Evolutionary conservation across 1,284 basidiomycete species (phyloP), one percentile per base, ranked within the genome.

Genomic region (Leccinum variabile): DNA sequence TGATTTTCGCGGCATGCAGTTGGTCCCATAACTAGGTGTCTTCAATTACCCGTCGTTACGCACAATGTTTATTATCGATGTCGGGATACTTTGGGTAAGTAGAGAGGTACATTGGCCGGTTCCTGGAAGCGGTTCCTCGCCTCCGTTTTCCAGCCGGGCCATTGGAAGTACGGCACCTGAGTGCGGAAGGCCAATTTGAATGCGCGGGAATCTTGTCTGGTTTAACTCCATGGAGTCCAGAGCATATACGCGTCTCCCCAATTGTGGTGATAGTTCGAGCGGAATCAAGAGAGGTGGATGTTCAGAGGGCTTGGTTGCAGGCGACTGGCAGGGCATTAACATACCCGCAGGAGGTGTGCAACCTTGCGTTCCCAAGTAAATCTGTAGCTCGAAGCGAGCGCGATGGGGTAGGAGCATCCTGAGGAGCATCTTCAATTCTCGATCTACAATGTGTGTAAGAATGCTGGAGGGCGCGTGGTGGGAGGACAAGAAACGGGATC

Each of bases 151-250:
- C 5, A 87, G 72, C 85, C 18, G 18, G 18, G 18, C 18, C 85
- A 87, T 7, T 77, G 79, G 61, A 87, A 87, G 64, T 79, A 87
- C 0, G 80, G 80, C 16, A 72, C 77, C 9, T 68, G 61, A 16
- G 78, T 79, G 3, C 77, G 77, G 64, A 87, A 86, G 7, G 85
- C 84, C 63, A 82, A 76, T 65, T 83, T 84, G 66, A 87, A 86
- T 0, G 84, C 84, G 84, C 84, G 4, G 82, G 64, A 14, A 69
- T 59, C 1, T 60, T 70, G 4, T 72, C 65, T 7, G 22, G 33
- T 59, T 65, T 63, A 22, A 10, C 25, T 3, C 32, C 2, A 5
- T 25, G 14, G 37, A 39, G 14, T 53, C 50, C 16, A 25, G 57
- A 44, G 7, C 0, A 25, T 7, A 28, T 9, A 39, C 14, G 2